These are phyloP conservation scores for Scedosporium apiospermum DNA, from an alignment of 2,329 filamentous ascomycete species.

Conservation along the genomic window DNA sequence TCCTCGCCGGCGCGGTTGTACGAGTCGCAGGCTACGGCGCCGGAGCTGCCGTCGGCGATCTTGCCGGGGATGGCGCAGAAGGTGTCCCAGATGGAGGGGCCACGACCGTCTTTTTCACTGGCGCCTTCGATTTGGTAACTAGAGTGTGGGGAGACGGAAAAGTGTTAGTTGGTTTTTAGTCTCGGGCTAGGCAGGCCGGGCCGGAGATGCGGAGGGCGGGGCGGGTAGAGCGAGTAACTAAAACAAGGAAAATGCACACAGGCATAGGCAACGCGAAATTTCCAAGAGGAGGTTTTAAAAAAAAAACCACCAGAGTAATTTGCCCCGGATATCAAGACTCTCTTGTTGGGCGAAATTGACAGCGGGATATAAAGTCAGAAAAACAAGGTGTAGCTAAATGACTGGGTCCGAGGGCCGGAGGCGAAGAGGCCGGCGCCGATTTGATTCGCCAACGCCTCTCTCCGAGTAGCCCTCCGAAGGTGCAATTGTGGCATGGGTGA, in stretches of 20 bases:
- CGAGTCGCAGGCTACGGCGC: conserved; percentile 74
- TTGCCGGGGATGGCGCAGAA: conserved; percentile 76
- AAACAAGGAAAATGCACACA: not conserved
- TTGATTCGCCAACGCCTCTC: not conserved
- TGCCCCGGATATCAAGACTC: too few species aligned
- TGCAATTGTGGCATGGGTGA: not conserved
- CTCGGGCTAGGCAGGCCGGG: not conserved
- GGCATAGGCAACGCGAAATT: not conserved
- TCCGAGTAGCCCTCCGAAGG: not conserved
- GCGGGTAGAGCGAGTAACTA: not conserved
- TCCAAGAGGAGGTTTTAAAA: too few species aligned
- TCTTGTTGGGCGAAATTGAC: too few species aligned
- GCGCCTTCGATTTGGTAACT: conserved; percentile 87
- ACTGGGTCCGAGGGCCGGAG: not conserved
- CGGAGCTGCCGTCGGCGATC: conserved; percentile 68
- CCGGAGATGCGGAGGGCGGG: not conserved
- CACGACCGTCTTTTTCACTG: conserved; percentile 64
- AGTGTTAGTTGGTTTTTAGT: not conserved
- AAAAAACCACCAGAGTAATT: too few species aligned
- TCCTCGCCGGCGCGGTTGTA: conserved; percentile 74
- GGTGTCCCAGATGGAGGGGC: conserved; percentile 81
- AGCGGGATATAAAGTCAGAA: too few species aligned
- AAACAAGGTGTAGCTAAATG: not conserved
- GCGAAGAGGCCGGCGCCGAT: not conserved
- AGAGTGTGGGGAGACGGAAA: conserved; percentile 6